These are phyloP conservation scores for Chrysoporthe deuterocubensis DNA, from an alignment of 2,329 filamentous ascomycete genomes.

Conservation along the genomic window DNA sequence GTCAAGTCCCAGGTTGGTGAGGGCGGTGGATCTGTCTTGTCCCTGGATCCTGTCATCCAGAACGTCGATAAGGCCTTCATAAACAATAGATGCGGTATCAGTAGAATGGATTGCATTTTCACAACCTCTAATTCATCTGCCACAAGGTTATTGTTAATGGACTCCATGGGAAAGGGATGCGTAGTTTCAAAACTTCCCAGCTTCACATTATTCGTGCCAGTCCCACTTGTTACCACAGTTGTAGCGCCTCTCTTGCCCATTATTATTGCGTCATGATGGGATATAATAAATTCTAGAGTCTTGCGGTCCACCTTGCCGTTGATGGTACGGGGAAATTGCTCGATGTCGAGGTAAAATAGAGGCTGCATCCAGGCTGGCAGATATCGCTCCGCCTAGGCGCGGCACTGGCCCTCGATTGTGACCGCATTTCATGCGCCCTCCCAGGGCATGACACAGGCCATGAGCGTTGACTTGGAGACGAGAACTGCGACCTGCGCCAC, in stretches of 20 bases:
- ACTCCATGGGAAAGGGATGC: too few relatives aligned
- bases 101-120: too few relatives aligned
- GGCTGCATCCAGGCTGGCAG: conserved; percentile 66
- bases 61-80: background rate
- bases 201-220: background rate
- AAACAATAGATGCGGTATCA: background rate
- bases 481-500: conserved; percentile 25
- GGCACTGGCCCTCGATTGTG: background rate
- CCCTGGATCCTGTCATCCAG: background rate
- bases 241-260: background rate
- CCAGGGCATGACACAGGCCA: conserved; percentile 1
- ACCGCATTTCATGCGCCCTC: conserved; percentile 40
- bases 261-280: too few relatives aligned
- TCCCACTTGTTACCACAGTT: background rate
- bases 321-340: conserved; percentile 58
- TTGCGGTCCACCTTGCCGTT: conserved; percentile 66
- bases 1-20: conserved; percentile 36
- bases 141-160: background rate
- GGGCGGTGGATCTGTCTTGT: conserved; percentile 13
- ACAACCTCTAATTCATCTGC: background rate
- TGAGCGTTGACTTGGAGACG: too few relatives aligned
- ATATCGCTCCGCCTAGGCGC: conserved; percentile 53
- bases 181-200: too few relatives aligned
- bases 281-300: background rate
- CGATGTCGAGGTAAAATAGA: conserved; percentile 52